A percentile compares a stretch with the other conserved stretches of the same genome.
phyloP scores from a whole-genome alignment of 1,139 yeast species.

The Yamadazyma spencermartinsiae region DNA sequence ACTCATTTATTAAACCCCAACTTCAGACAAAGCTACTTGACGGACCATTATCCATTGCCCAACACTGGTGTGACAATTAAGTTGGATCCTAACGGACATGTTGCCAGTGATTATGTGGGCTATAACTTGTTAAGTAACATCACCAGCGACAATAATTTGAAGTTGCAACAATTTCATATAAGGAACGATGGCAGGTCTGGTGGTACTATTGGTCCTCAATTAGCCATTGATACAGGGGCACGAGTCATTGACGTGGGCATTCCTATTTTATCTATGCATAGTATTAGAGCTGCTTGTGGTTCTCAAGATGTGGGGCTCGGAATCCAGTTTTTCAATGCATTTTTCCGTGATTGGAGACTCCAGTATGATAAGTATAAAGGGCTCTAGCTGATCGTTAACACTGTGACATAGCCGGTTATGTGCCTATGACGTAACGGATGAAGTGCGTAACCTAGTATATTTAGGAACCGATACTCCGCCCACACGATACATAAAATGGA shows the following conservation, averaged over 20 bases:
- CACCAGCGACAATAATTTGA: conserved; percentile 58
- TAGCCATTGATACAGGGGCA: conserved; percentile 69
- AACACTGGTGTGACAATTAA: conserved; percentile 73
- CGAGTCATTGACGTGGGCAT: conserved; percentile 77
- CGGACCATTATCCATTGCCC: conserved; percentile 73
- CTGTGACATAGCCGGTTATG: not conserved
- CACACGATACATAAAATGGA: no score
- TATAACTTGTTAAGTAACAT: conserved; percentile 64
- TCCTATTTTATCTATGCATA: conserved; percentile 80
- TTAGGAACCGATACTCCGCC: no score
- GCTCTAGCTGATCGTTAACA: not conserved
- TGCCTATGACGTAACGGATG: not conserved
- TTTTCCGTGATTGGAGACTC: conserved; percentile 58
- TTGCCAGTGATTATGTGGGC: conserved; percentile 79
- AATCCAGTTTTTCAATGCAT: conserved; percentile 60
- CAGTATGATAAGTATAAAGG: conserved; percentile 11
- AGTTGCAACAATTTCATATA: conserved; percentile 67
- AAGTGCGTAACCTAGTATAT: no score
- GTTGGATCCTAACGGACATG: conserved; percentile 74
- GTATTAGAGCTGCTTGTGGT: conserved; percentile 76
- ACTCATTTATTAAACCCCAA: conserved; percentile 66
- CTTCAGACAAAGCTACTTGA: conserved; percentile 61
- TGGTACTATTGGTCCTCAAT: conserved; percentile 76
- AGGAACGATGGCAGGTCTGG: conserved; percentile 75
- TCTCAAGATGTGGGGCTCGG: conserved; percentile 69